Conservation (phyloP, 192 early-diverging fungal species). For the Coemansia sp. region DNA sequence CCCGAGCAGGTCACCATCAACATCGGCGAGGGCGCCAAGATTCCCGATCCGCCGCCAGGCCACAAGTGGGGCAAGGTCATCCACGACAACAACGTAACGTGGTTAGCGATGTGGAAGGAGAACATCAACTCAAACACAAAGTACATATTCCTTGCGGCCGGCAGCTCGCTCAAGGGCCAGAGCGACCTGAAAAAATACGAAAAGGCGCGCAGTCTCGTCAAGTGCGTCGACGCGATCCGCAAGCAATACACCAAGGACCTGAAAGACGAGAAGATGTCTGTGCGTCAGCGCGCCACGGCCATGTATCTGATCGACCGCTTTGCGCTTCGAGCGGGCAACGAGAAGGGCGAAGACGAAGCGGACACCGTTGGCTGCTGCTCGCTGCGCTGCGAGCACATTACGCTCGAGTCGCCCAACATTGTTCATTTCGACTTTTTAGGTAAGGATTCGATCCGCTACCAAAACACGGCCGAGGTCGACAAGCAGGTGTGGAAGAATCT, state of each 20-base stretch:
- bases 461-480: slow-evolving; percentile 80
- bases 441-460: slow-evolving; percentile 95
- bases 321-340: slow-evolving; percentile 95
- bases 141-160: slow-evolving; percentile 93
- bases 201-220: slow-evolving; percentile 84
- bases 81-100: slow-evolving; percentile 90
- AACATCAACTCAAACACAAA: slow-evolving; percentile 92
- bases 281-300: slow-evolving; percentile 86
- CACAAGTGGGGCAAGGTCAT: slow-evolving; percentile 85
- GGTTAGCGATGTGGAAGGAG: slow-evolving; percentile 98
- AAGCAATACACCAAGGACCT: slow-evolving; percentile 73
- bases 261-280: slow-evolving; percentile 75
- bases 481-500: slow-evolving; percentile 93
- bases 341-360: slow-evolving; percentile 96
- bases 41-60: slow-evolving; percentile 82
- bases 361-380: slow-evolving; percentile 99
- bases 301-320: slow-evolving; percentile 94
- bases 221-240: slow-evolving; percentile 65
- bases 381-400: slow-evolving; percentile 87
- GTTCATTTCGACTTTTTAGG: slow-evolving; percentile 95
- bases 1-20: slow-evolving; percentile 96
- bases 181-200: slow-evolving; percentile 96
- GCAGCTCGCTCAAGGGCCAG: slow-evolving; percentile 90
- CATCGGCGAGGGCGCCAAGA: slow-evolving; percentile 67
- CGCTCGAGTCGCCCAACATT: slow-evolving; percentile 75